Evolutionary conservation across 2,329 filamentous ascomycete genomes (phyloP).

Genomic region (Aspergillus novoparasiticus): DNA sequence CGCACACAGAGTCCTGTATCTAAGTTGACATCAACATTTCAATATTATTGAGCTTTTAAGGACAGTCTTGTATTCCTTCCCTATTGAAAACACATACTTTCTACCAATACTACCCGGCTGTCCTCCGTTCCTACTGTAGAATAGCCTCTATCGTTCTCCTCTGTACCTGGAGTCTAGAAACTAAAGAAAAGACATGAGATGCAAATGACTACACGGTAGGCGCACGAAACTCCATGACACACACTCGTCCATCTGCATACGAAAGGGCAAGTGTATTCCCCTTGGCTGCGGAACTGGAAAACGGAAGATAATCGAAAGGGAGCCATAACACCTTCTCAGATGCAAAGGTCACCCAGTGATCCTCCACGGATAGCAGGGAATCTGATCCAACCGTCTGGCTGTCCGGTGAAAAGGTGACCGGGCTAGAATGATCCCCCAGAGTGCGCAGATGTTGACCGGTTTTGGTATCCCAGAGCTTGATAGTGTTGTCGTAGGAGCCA

Average conservation of each 20-base stretch:
- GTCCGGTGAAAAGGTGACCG: slow-evolving; percentile 17
- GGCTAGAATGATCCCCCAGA: background rate
- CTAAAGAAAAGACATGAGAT: too few species aligned
- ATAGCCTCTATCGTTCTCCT: too few species aligned
- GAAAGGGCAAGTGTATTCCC: background rate
- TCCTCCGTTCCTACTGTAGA: too few species aligned
- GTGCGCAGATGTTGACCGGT: background rate
- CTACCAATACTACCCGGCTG: too few species aligned
- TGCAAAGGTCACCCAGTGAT: background rate
- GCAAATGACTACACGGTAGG: too few species aligned
- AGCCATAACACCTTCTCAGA: background rate
- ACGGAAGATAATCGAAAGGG: background rate
- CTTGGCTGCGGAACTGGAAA: background rate
- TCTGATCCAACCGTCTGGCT: slow-evolving; percentile 7
- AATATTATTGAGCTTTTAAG: too few species aligned
- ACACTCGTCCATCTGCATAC: background rate
- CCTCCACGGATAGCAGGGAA: background rate
- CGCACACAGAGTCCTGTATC: too few species aligned
- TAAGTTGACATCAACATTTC: too few species aligned
- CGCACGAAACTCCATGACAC: too few species aligned
- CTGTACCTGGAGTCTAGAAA: too few species aligned
- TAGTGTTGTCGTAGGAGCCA: background rate
- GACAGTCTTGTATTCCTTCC: too few species aligned
- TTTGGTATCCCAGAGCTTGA: background rate
- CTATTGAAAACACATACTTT: too few species aligned